phyloP scores from a whole-genome alignment of 331 rosid genomes.

The Acacia concinna region DNA sequence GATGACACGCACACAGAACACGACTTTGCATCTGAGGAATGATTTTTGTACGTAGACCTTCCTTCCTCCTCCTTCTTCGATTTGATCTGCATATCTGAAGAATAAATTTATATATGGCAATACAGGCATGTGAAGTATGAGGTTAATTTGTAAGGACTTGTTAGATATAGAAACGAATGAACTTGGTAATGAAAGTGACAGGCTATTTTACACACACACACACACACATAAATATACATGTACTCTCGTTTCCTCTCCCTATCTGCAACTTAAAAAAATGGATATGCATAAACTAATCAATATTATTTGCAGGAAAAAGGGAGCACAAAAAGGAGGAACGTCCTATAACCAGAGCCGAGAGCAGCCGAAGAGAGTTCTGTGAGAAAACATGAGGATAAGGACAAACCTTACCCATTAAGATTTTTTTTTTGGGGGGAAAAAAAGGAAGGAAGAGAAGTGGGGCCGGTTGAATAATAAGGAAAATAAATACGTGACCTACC shows the following conservation, averaged over 20 bases:
- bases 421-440: background rate
- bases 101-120: background rate
- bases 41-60: background rate
- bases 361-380: background rate
- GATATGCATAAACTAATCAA: background rate
- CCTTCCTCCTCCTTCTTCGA: too few species aligned
- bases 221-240: too few species aligned
- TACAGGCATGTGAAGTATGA: background rate
- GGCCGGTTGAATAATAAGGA: background rate
- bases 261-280: background rate
- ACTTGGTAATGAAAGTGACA: background rate
- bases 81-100: background rate
- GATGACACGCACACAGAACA: too few species aligned
- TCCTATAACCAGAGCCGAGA: background rate
- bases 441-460: background rate
- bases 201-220: too few species aligned
- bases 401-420: conserved; percentile 11
- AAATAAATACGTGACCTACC: background rate
- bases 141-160: background rate
- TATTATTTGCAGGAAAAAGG: background rate
- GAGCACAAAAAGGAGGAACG: background rate
- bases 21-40: background rate
- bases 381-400: conserved; percentile 12
- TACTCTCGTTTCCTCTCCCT: background rate
- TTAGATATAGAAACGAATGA: background rate